These are phyloP conservation scores for Geotrichum reessii DNA, from an alignment of 1,139 yeast genomes.

Conservation along the genomic window DNA sequence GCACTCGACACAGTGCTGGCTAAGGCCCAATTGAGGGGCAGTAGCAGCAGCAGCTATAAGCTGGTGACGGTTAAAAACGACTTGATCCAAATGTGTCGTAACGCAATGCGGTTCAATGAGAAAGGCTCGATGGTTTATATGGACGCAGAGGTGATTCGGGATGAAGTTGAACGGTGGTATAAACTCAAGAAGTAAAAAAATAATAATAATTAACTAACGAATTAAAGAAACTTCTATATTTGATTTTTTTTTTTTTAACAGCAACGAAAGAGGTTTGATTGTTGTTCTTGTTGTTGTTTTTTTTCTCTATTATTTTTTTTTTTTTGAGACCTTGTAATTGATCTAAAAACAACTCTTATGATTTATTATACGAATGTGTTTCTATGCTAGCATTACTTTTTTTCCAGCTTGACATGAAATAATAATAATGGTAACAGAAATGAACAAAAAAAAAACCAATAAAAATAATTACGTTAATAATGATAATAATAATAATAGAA, in stretches of 20 bases:
- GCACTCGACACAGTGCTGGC: conserved; percentile 60
- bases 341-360: too few species aligned
- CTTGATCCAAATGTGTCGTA: conserved; percentile 69
- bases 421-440: too few species aligned
- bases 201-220: neutral
- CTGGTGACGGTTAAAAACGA: conserved; percentile 65
- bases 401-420: too few species aligned
- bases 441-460: too few species aligned
- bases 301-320: too few species aligned
- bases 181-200: neutral
- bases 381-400: too few species aligned
- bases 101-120: conserved; percentile 81
- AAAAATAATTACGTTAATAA: too few species aligned
- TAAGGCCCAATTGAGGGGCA: conserved; percentile 28
- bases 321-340: too few species aligned
- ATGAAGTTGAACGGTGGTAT: conserved; percentile 22
- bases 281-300: too few species aligned
- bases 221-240: neutral
- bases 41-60: conserved; percentile 46
- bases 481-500: too few species aligned
- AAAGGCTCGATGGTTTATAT: conserved; percentile 80
- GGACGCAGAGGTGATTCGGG: conserved; percentile 63
- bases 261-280: too few species aligned
- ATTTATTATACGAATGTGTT: too few species aligned
- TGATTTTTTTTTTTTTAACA: neutral